Conservation (phyloP, 108 stramenopile species). For the Aurantiochytrium sp. region DNA sequence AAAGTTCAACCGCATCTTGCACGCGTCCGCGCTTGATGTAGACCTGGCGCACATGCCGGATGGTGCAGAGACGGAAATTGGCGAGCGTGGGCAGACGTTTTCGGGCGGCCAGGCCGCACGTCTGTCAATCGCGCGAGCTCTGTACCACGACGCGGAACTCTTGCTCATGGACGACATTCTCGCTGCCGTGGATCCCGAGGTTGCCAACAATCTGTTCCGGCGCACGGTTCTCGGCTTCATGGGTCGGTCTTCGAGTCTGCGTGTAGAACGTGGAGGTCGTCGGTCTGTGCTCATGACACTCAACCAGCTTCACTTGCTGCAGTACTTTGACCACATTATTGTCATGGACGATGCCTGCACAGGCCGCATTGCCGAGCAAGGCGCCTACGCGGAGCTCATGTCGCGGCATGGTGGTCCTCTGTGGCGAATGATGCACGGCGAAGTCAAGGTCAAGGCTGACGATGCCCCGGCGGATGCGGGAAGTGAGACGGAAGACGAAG, state of each 20-base stretch:
- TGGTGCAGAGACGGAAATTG: slow-evolving; percentile 91
- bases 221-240: slow-evolving; percentile 23
- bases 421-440: background rate
- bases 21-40: slow-evolving; percentile 72
- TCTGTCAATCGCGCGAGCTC: slow-evolving; percentile 58
- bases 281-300: slow-evolving; percentile 9
- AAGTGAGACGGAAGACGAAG: background rate
- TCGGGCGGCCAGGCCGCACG: slow-evolving; percentile 81
- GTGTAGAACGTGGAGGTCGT: background rate
- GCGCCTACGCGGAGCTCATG: background rate
- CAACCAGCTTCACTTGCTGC: slow-evolving; percentile 9
- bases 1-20: slow-evolving; percentile 67
- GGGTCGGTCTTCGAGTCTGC: background rate
- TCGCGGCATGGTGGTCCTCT: background rate
- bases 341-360: background rate
- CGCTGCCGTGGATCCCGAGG: slow-evolving; percentile 70
- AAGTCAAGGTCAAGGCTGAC: background rate
- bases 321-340: background rate
- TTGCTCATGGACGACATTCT: slow-evolving; percentile 75
- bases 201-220: slow-evolving; percentile 62
- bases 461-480: background rate
- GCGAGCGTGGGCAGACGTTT: slow-evolving; percentile 77
- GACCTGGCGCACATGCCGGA: slow-evolving; percentile 79
- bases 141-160: slow-evolving; percentile 65
- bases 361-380: background rate